phyloP scores from a whole-genome alignment of 305 asterid genomes.

The Fraxinus paxiana region DNA sequence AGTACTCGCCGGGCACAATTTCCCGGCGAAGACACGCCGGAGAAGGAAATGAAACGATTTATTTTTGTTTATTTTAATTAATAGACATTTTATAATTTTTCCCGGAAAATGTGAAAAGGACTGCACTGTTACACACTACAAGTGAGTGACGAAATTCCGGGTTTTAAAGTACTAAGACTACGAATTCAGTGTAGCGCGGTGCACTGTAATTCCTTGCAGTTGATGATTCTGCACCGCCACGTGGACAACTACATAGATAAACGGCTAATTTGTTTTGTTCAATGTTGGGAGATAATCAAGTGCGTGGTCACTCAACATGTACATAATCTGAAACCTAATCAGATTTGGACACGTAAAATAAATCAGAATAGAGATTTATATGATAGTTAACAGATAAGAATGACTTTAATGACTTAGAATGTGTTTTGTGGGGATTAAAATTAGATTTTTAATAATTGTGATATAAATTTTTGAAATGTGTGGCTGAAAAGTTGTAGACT shows the following conservation, averaged over 20 bases:
- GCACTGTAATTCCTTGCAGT: slow-evolving; percentile 11
- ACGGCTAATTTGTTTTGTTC: neutral
- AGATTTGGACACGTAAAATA: neutral
- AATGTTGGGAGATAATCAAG: neutral
- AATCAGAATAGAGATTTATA: neutral
- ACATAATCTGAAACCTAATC: neutral
- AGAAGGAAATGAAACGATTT: slow-evolving; percentile 20
- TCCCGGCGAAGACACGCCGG: slow-evolving; percentile 26
- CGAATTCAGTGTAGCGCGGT: slow-evolving; percentile 31
- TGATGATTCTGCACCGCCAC: neutral
- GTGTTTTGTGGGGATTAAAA: too few species aligned
- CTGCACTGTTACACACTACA: slow-evolving; percentile 20
- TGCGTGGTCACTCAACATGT: neutral
- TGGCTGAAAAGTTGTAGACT: too few species aligned
- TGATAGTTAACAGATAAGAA: neutral
- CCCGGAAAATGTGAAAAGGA: slow-evolving; percentile 21
- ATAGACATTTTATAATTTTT: slow-evolving; percentile 5
- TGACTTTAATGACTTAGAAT: neutral
- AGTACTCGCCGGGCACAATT: slow-evolving; percentile 16
- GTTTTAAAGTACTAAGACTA: slow-evolving; percentile 33
- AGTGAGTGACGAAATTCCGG: slow-evolving; percentile 16
- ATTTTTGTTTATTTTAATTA: neutral
- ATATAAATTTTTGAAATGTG: too few species aligned
- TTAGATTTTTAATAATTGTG: too few species aligned
- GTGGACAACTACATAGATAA: neutral